Conservation (phyloP, 768 basidiomycete genomes). For the Fomitopsis serialis region DNA sequence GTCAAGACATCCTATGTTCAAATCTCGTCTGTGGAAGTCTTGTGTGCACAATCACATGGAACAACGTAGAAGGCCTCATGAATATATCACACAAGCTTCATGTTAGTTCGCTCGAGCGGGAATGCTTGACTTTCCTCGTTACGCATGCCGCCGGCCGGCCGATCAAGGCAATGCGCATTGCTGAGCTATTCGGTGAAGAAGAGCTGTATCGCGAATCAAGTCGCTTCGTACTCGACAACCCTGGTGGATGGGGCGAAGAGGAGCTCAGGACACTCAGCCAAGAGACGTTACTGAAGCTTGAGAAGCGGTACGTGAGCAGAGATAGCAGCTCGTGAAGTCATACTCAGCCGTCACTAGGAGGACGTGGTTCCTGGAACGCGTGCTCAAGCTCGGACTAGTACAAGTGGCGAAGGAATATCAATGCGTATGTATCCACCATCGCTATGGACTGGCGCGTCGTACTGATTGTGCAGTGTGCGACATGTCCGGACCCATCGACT, state of each 20-base stretch:
- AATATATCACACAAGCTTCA: slow-evolving; percentile 88
- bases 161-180: slow-evolving; percentile 89
- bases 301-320: slow-evolving; percentile 56
- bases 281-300: slow-evolving; percentile 82
- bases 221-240: slow-evolving; percentile 89
- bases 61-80: slow-evolving; percentile 88
- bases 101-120: slow-evolving; percentile 72
- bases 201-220: slow-evolving; percentile 88
- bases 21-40: slow-evolving; percentile 38
- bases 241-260: slow-evolving; percentile 77
- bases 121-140: slow-evolving; percentile 83
- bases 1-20: not conserved
- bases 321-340: not conserved
- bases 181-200: slow-evolving; percentile 86
- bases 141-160: slow-evolving; percentile 91
- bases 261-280: slow-evolving; percentile 78
- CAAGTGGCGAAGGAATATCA: slow-evolving; percentile 91
- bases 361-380: slow-evolving; percentile 93
- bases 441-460: not conserved
- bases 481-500: slow-evolving; percentile 73
- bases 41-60: slow-evolving; percentile 92
- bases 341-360: slow-evolving; percentile 40
- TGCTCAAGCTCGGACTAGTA: slow-evolving; percentile 84
- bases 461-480: slow-evolving; percentile 55
- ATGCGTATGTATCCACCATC: slow-evolving; percentile 53